Evolutionary conservation across 2,329 filamentous ascomycete genomes (phyloP).

Genomic region (Scedosporium boydii): DNA sequence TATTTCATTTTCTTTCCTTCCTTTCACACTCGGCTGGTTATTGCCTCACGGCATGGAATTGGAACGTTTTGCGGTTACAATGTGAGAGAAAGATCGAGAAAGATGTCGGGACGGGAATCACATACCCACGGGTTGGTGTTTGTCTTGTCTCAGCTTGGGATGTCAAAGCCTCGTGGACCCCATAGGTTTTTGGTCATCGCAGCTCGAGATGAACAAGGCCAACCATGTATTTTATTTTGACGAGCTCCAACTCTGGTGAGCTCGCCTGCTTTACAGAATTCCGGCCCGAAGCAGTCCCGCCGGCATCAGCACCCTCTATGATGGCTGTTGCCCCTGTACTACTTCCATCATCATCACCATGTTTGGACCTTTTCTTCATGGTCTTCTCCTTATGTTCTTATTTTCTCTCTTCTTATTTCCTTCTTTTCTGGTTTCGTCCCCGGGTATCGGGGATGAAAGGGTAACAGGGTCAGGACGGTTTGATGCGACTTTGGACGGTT

Average conservation of each 20-base stretch:
- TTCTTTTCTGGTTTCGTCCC: background rate
- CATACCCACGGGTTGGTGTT: background rate
- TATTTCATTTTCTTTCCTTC: background rate
- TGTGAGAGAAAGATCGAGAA: background rate
- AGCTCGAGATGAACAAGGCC: background rate
- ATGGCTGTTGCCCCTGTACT: background rate
- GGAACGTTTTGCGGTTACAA: constrained; percentile 1
- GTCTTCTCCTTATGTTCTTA: background rate
- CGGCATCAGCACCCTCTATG: background rate
- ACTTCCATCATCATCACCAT: background rate
- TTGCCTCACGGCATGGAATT: constrained; percentile 5
- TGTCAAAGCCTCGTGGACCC: background rate
- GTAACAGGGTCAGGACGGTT: background rate
- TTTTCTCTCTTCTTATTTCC: constrained; percentile 5
- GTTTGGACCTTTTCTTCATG: background rate
- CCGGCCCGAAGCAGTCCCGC: background rate
- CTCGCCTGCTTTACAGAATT: background rate
- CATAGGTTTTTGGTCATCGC: background rate
- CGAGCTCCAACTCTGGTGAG: background rate
- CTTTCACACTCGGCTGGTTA: background rate
- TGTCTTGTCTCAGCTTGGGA: background rate
- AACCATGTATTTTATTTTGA: background rate
- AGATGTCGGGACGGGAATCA: background rate
- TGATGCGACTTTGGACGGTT: background rate
- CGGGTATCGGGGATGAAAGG: background rate